phyloP scores from a whole-genome alignment of 768 basidiomycete genomes.

The Polyporus arcularius region DNA sequence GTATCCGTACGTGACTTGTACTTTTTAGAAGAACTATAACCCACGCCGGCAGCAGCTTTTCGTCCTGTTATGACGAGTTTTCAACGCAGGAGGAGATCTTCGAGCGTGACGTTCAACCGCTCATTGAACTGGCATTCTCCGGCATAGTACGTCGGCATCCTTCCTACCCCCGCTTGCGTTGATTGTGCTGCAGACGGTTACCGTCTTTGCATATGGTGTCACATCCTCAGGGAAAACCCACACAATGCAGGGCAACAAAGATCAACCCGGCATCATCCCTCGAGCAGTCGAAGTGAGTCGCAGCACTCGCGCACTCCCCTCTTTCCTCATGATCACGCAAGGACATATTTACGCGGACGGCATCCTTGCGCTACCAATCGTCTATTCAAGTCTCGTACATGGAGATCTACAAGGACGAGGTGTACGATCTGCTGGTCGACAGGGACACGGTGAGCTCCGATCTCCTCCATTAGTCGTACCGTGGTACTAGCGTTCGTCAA shows the following conservation, averaged over 20 bases:
- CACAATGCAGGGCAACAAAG: slow-evolving; percentile 83
- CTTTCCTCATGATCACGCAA: not conserved
- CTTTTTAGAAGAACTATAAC: not conserved
- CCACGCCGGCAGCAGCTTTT: slow-evolving; percentile 46
- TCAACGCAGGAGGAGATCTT: slow-evolving; percentile 82
- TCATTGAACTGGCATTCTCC: slow-evolving; percentile 75
- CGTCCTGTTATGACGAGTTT: slow-evolving; percentile 71
- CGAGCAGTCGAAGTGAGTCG: slow-evolving; percentile 66
- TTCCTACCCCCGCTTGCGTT: not conserved
- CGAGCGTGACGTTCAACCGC: slow-evolving; percentile 68
- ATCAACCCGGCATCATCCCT: slow-evolving; percentile 84
- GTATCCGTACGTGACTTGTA: slow-evolving; percentile 57
- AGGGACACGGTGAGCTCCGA: slow-evolving; percentile 57
- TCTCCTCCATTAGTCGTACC: not conserved
- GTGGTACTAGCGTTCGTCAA: slow-evolving; percentile 18
- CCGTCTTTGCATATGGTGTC: slow-evolving; percentile 89
- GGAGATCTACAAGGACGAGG: slow-evolving; percentile 92
- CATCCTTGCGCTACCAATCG: slow-evolving; percentile 36
- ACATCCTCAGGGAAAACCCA: slow-evolving; percentile 91
- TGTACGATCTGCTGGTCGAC: slow-evolving; percentile 80
- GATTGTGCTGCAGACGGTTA: slow-evolving; percentile 59
- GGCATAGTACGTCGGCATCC: slow-evolving; percentile 61
- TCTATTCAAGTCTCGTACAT: slow-evolving; percentile 70
- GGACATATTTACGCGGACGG: slow-evolving; percentile 15
- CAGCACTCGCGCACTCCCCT: not conserved